These are phyloP conservation scores for Entamoeba invadens DNA, from an alignment of 208 protist genomes.

Conservation along the genomic window DNA sequence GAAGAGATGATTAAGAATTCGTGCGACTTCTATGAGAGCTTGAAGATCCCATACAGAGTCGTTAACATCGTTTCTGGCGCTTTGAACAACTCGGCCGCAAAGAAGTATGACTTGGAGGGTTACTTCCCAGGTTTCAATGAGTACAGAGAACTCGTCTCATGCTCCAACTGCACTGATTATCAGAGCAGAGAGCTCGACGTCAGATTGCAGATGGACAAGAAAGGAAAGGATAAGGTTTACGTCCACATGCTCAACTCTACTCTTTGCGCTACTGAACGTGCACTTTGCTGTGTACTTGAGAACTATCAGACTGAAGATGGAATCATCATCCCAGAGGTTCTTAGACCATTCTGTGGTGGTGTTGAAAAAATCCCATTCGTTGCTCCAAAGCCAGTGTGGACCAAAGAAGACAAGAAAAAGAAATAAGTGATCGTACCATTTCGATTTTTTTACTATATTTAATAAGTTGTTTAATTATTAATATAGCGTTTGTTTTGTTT, in stretches of 20 bases:
- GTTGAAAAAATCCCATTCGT: constrained; percentile 43
- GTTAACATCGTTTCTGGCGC: constrained; percentile 75
- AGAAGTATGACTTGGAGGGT: constrained; percentile 97
- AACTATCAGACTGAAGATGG: constrained; percentile 89
- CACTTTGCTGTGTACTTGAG: constrained; percentile 96
- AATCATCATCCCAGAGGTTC: constrained; percentile 50
- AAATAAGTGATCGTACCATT: no score
- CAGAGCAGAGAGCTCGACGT: constrained; percentile 67
- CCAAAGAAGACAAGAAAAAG: background rate
- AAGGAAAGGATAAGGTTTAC: constrained; percentile 64
- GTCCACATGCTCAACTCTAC: constrained; percentile 98
- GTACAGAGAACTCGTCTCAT: constrained; percentile 95
- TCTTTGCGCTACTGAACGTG: constrained; percentile 78
- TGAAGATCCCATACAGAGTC: constrained; percentile 71
- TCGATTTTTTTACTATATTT: no score
- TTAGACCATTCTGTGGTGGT: constrained; percentile 56
- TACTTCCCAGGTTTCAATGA: constrained; percentile 84
- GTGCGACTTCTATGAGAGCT: constrained; percentile 70
- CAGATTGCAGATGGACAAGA: constrained; percentile 28
- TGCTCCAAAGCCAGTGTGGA: background rate
- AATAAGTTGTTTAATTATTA: no score
- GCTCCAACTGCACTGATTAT: constrained; percentile 99
- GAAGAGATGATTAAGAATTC: constrained; percentile 67
- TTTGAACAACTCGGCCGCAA: constrained; percentile 91
- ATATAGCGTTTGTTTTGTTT: no score